Conservation (phyloP, 1,284 basidiomycete species). For the Ceratobasidium sp. region DNA sequence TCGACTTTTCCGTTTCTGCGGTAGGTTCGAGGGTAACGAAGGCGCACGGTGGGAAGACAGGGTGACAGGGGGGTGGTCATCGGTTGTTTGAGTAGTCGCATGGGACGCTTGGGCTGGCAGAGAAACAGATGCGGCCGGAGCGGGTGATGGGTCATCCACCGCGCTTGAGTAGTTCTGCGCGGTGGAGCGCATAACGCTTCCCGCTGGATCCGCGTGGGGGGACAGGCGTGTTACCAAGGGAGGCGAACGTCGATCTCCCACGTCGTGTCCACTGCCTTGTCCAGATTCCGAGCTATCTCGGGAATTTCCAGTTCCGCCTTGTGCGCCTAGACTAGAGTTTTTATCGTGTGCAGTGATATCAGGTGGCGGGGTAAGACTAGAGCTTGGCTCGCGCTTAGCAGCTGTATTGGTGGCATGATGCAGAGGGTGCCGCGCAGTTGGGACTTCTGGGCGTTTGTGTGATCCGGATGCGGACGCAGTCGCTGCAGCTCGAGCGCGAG, state of each 20-base stretch:
- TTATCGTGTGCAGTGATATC: background rate
- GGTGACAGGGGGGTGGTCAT: background rate
- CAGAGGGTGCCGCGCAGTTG: background rate
- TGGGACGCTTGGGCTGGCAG: no score
- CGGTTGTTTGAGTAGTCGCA: background rate
- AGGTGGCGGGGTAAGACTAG: constrained; percentile 34
- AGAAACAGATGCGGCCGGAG: background rate
- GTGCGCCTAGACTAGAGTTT: background rate
- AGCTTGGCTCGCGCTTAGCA: constrained; percentile 7
- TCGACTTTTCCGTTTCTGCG: constrained; percentile 1
- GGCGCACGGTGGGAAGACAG: background rate
- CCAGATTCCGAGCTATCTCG: background rate
- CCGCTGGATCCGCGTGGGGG: background rate
- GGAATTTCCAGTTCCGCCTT: no score
- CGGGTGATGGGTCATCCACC: no score
- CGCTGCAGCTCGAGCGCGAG: background rate
- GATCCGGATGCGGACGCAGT: constrained; percentile 3
- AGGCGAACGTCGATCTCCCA: background rate
- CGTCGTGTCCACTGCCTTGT: background rate
- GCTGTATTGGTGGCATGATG: background rate
- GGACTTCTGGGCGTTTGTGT: background rate
- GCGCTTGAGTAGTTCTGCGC: background rate
- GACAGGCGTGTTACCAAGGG: background rate
- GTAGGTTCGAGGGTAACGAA: background rate
- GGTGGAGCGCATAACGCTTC: background rate